Evolutionary conservation across 2,329 filamentous ascomycete species (phyloP), one percentile per base, ranked within the genome.

Genomic region (Venturia nashicola): DNA sequence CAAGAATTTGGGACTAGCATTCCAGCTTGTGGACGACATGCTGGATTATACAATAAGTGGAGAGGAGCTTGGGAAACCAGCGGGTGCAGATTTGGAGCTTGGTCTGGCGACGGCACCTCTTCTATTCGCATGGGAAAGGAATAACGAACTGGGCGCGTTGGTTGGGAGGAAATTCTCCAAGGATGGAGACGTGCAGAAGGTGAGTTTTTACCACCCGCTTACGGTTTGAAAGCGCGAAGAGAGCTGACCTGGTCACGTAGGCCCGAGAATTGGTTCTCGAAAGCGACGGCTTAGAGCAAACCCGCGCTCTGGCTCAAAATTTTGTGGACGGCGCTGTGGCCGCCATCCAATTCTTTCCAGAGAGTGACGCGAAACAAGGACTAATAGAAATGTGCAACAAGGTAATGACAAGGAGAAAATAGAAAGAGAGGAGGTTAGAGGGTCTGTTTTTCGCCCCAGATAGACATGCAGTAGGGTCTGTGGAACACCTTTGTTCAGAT

Each of bases 21-120:
- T 99, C 78, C 94, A 99, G 80, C 82, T 99, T 11, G 93, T 99
- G 18, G 94, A 99, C 73, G 94, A 99, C 73, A 90, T 99, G 88
- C 81, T 99, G 70, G 94, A 99, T 75, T 99, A 97, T 75, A 97
- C 94, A 0, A 84, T 91, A 66, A 91, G 84, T 63, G 91, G 86
- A 51, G 82, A 84, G 65, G 91, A 97, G 73, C 79, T 99, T 51
- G 94, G 94, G 32, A 99, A 99, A 77, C 94, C 94, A 2, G 90
- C 93, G 5, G 94, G 93, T 48, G 94, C 94, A 39, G 94, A 99
- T 76, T 76, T 99, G 67, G 91, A 97, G 76, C 79, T 99, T 39
- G 94, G 94, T 5, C 82, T 99, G 65, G 94, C 94, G 54, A 99
- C 94, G 14, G 94, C 94, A 14, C 94, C 94, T 18, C 78, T 99